These are phyloP conservation scores for Ascochyta pisi DNA, from an alignment of 2,329 filamentous ascomycete species.

Conservation along the genomic window DNA sequence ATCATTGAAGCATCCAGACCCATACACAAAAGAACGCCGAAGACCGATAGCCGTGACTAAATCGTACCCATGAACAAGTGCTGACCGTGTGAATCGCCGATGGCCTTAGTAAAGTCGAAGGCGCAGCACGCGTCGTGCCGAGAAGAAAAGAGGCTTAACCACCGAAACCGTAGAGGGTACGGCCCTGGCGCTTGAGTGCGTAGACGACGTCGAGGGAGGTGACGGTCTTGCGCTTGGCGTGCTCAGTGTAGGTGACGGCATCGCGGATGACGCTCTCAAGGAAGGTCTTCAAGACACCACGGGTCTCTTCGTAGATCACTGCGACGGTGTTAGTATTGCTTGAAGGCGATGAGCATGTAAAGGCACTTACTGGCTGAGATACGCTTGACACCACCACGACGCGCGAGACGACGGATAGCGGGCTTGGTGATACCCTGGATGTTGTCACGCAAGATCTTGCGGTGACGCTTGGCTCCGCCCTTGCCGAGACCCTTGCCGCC, in stretches of 20 bases:
- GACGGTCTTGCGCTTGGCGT: constrained; percentile 85
- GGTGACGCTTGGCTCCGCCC: constrained; percentile 62
- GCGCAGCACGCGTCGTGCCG: constrained; percentile 22
- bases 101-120: constrained; percentile 55
- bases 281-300: constrained; percentile 79
- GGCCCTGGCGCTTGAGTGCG: constrained; percentile 69
- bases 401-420: constrained; percentile 61
- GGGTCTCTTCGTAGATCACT: constrained; percentile 83
- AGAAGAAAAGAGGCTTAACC: constrained; percentile 64
- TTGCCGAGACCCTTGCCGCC: constrained; percentile 63
- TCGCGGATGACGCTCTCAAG: constrained; percentile 78
- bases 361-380: constrained; percentile 57
- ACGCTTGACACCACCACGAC: constrained; percentile 62
- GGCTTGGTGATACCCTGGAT: constrained; percentile 64
- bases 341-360: neutral
- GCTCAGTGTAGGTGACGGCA: constrained; percentile 79
- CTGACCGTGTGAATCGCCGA: constrained; percentile 41
- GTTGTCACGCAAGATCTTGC: constrained; percentile 63
- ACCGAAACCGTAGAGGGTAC: constrained; percentile 86
- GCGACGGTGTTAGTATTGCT: constrained; percentile 33
- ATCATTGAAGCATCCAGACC: constrained; percentile 39
- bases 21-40: constrained; percentile 39
- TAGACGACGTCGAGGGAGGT: constrained; percentile 72
- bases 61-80: constrained; percentile 38
- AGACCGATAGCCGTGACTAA: constrained; percentile 38